phyloP scores from a whole-genome alignment of 805 yeast species.

The Jamesozyma piceae region DNA sequence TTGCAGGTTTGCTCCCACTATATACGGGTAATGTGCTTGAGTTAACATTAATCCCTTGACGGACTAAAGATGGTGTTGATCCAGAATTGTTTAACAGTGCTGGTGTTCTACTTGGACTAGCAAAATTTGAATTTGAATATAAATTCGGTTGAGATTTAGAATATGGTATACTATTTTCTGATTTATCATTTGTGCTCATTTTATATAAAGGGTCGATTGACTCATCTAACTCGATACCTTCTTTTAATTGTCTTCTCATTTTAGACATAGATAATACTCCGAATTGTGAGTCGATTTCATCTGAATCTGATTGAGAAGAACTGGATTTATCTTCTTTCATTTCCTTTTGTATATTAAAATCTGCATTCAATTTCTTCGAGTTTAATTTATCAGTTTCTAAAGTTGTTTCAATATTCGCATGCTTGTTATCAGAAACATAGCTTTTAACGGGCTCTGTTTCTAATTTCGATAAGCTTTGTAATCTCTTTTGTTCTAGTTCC shows the following conservation, averaged over 20 bases:
- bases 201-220: slow-evolving; percentile 26
- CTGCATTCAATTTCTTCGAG: not conserved
- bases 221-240: slow-evolving; percentile 18
- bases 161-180: too few species aligned
- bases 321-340: not conserved
- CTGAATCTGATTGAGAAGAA: slow-evolving; percentile 23
- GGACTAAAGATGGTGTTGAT: not conserved
- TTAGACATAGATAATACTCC: slow-evolving; percentile 24
- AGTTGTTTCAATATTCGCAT: not conserved
- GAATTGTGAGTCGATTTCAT: slow-evolving; percentile 18
- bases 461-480: slow-evolving; percentile 4
- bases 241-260: slow-evolving; percentile 15
- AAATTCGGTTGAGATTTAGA: not conserved
- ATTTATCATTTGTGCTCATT: not conserved
- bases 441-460: not conserved
- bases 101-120: not conserved
- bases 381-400: not conserved
- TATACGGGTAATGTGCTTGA: not conserved
- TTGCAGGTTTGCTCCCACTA: not conserved
- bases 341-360: not conserved
- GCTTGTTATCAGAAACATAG: not conserved
- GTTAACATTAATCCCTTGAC: not conserved
- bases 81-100: not conserved
- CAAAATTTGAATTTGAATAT: not conserved
- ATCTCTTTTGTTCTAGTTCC: slow-evolving; percentile 6